These are phyloP conservation scores for Lachancea quebecensis DNA, from an alignment of 805 yeast species.

Conservation along the genomic window DNA sequence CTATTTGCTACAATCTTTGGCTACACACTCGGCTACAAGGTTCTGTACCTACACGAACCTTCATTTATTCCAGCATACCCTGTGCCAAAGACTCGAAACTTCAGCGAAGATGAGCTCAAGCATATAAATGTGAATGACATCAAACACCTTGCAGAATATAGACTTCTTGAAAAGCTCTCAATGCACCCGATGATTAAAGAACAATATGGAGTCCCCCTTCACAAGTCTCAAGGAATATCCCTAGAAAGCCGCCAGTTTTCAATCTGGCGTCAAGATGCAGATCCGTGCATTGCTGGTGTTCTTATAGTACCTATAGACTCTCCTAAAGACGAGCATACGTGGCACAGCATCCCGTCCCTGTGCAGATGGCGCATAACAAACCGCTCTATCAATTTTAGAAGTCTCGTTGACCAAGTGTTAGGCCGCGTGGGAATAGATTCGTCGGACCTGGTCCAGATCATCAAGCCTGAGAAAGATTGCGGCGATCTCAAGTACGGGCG, in stretches of 20 bases:
- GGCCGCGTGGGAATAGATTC: slow-evolving; percentile 19
- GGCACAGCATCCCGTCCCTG: slow-evolving; percentile 24
- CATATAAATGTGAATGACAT: slow-evolving; percentile 18
- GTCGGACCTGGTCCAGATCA: slow-evolving; percentile 21
- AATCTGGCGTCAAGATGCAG: slow-evolving; percentile 30
- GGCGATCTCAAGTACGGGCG: slow-evolving; percentile 26
- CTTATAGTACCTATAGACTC: slow-evolving; percentile 16
- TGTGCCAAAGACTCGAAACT: slow-evolving; percentile 18
- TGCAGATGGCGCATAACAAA: slow-evolving; percentile 24
- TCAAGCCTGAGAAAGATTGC: slow-evolving; percentile 20
- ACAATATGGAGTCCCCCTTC: slow-evolving; percentile 28
- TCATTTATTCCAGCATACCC: slow-evolving; percentile 25
- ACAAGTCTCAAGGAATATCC: slow-evolving; percentile 13
- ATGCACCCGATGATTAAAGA: slow-evolving; percentile 28
- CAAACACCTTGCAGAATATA: slow-evolving; percentile 14
- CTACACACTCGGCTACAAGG: slow-evolving; percentile 26
- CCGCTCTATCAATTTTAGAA: slow-evolving; percentile 18
- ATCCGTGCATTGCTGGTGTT: slow-evolving; percentile 26
- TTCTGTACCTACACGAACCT: slow-evolving; percentile 20
- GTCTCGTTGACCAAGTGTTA: slow-evolving; percentile 12
- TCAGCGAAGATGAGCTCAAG: slow-evolving; percentile 19
- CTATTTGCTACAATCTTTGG: slow-evolving; percentile 21
- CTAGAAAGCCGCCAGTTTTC: slow-evolving; percentile 19
- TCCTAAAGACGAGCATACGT: slow-evolving; percentile 12
- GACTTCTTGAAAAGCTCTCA: slow-evolving; percentile 21